phyloP scores from a whole-genome alignment of 768 basidiomycete species.

The Psilocybe azurescens region DNA sequence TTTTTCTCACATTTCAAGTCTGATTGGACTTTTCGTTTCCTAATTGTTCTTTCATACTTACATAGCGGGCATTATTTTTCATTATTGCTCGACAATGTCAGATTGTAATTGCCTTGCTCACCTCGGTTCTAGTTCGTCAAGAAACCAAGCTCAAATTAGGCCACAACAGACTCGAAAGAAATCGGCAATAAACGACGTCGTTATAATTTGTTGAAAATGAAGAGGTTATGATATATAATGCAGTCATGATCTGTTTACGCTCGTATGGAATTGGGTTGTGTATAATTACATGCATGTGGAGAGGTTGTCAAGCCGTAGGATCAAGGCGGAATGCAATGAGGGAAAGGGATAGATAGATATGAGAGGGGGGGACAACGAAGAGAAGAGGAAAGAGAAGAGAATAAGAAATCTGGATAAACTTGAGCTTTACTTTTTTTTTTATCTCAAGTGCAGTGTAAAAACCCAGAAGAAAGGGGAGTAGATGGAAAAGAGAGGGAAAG shows the following conservation, averaged over 20 bases:
- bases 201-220: too few species aligned
- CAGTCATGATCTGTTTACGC: slow-evolving; percentile 1
- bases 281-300: slow-evolving; percentile 7
- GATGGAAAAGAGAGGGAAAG: background rate
- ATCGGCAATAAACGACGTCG: too few species aligned
- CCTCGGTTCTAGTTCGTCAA: too few species aligned
- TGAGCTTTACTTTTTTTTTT: background rate
- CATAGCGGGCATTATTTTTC: background rate
- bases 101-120: background rate
- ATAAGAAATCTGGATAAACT: background rate
- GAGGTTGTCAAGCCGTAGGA: background rate
- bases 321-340: slow-evolving; percentile 5
- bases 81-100: background rate
- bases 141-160: too few species aligned
- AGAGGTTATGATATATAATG: slow-evolving; percentile 1
- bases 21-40: background rate
- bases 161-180: too few species aligned
- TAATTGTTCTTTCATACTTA: too few species aligned
- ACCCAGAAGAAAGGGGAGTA: background rate
- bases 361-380: background rate
- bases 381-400: background rate
- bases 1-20: background rate
- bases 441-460: background rate
- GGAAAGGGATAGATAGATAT: background rate
- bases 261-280: background rate